These are phyloP conservation scores for Xanthoparmelia taractica DNA, from an alignment of 495 filamentous ascomycete species.

Conservation along the genomic window DNA sequence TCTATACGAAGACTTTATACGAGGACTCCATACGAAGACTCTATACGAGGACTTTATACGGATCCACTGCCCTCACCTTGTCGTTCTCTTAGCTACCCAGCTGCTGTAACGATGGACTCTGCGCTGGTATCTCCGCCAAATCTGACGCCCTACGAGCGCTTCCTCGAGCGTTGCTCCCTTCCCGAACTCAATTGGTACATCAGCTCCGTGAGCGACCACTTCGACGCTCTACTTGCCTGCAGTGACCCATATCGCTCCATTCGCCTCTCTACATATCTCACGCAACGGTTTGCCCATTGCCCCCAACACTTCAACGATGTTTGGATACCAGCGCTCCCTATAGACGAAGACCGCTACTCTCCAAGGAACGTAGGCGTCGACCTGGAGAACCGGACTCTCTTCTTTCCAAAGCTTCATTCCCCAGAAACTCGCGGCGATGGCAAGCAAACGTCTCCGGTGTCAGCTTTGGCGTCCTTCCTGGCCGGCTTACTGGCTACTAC, in stretches of 20 bases:
- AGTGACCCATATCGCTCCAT: not conserved
- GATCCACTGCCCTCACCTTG: not conserved
- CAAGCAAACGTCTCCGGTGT: not conserved
- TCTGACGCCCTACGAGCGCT: conserved; percentile 4
- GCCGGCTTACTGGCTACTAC: not conserved
- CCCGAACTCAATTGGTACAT: conserved; percentile 8
- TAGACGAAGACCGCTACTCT: not conserved
- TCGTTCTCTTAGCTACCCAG: not conserved
- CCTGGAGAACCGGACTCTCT: not conserved
- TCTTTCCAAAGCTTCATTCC: not conserved
- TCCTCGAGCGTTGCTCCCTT: conserved; percentile 1
- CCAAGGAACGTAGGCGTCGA: not conserved
- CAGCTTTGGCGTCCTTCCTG: not conserved
- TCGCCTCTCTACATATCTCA: not conserved
- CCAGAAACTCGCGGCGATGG: not conserved
- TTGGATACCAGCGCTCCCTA: not conserved
- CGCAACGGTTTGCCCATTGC: not conserved
- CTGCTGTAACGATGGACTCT: not conserved
- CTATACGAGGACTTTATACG: not conserved
- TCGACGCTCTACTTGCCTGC: not conserved
- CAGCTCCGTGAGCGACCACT: not conserved
- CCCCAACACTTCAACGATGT: not conserved
- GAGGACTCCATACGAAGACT: too few species aligned
- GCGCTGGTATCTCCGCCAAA: not conserved
- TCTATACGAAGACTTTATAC: too few species aligned